Percentiles rank a stretch among this genome's conserved stretches.
Conservation (phyloP, 1,284 basidiomycete species). For the Veloboletus limbatus region DNA sequence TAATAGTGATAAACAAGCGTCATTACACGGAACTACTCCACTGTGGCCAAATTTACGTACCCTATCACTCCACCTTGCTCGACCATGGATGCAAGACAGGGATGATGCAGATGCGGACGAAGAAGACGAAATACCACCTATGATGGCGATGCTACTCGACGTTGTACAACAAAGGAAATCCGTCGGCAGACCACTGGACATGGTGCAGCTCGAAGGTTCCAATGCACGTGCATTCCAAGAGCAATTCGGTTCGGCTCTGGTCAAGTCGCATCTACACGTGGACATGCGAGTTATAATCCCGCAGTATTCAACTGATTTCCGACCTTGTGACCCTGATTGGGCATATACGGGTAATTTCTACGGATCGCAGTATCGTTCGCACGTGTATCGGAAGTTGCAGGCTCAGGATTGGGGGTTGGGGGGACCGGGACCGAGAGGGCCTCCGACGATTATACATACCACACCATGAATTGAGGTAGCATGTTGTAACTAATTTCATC, state of each 20-base stretch:
- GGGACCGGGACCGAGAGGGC: constrained; percentile 25
- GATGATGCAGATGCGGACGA: constrained; percentile 31
- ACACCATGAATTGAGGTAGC: too few species aligned
- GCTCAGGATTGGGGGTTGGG: constrained; percentile 28
- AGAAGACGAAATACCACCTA: constrained; percentile 30
- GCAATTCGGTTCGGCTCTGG: constrained; percentile 23
- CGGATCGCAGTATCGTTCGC: constrained; percentile 30
- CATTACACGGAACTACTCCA: constrained; percentile 30
- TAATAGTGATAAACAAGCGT: constrained; percentile 35
- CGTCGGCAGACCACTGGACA: constrained; percentile 27
- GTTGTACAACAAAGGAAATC: constrained; percentile 33
- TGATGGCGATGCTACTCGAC: constrained; percentile 32
- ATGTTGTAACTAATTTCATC: too few species aligned
- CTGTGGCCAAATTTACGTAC: constrained; percentile 34
- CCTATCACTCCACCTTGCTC: constrained; percentile 25
- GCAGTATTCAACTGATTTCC: constrained; percentile 19
- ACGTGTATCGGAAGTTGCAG: constrained; percentile 33
- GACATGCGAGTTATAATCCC: constrained; percentile 21
- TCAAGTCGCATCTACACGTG: constrained; percentile 30
- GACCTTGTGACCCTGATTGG: constrained; percentile 28
- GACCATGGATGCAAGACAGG: constrained; percentile 33
- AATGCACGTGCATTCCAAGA: constrained; percentile 28
- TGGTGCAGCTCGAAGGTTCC: constrained; percentile 28
- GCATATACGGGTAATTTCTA: constrained; percentile 29
- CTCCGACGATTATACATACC: constrained; percentile 27